These are phyloP conservation scores for Lumnitzera racemosa DNA, from an alignment of 345 rosid species.

Conservation along the genomic window DNA sequence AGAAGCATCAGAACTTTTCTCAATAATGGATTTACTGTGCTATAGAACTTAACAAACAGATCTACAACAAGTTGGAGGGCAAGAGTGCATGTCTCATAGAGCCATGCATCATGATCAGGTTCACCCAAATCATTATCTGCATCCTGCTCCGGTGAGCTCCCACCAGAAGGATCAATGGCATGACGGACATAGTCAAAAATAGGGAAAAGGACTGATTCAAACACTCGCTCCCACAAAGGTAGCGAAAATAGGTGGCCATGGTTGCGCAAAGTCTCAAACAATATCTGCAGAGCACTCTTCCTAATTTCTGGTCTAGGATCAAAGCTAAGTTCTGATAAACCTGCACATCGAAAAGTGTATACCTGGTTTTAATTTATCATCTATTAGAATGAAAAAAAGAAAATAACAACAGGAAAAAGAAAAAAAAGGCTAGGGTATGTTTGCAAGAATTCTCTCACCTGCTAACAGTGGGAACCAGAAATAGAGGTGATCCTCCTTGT, in stretches of 20 bases:
- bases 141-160: conserved; percentile 52
- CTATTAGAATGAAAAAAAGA: neutral
- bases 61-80: conserved; percentile 97
- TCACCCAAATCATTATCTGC: conserved; percentile 50
- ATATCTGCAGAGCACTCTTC: conserved; percentile 84
- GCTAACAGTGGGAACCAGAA: conserved; percentile 98
- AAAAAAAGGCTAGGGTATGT: conserved; percentile 3
- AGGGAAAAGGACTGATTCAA: conserved; percentile 90
- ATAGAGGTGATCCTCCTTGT: conserved; percentile 73
- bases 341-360: conserved; percentile 28
- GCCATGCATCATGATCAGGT: conserved; percentile 97
- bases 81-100: conserved; percentile 99
- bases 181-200: conserved; percentile 96
- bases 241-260: conserved; percentile 93
- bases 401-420: conserved; percentile 12
- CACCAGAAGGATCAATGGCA: conserved; percentile 95
- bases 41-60: conserved; percentile 92
- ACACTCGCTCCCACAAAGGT: conserved; percentile 80
- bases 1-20: conserved; percentile 73
- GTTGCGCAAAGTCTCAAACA: conserved; percentile 88
- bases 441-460: conserved; percentile 40
- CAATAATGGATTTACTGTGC: conserved; percentile 88
- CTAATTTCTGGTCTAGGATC: conserved; percentile 98
- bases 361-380: too few relatives aligned
- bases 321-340: conserved; percentile 96